Evolutionary conservation across 164 flowering plant genomes (phyloP).

Genomic region (Sedum album): DNA sequence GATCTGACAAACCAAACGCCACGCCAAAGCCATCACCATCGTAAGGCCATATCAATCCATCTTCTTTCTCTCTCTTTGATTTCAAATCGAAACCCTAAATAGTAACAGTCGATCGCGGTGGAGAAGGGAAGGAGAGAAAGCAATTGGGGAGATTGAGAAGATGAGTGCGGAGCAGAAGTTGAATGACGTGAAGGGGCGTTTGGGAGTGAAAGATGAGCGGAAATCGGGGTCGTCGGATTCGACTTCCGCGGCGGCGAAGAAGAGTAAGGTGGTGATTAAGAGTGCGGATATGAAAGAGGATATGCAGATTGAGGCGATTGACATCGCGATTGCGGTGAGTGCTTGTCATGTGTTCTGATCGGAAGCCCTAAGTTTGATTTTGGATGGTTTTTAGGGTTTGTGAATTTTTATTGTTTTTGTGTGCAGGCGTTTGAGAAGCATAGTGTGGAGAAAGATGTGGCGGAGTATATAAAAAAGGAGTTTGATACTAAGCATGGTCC

Average conservation of each 20-base stretch:
- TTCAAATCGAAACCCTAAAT: too few species aligned
- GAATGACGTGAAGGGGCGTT: background rate
- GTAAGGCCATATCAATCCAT: too few species aligned
- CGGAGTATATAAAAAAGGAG: constrained; percentile 91
- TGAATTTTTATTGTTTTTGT: background rate
- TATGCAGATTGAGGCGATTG: constrained; percentile 1
- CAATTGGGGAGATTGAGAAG: background rate
- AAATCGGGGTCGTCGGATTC: background rate
- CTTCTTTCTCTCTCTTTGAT: too few species aligned
- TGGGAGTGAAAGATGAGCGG: background rate
- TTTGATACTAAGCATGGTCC: constrained; percentile 90
- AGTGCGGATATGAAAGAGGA: background rate
- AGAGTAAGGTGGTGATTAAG: constrained; percentile 4
- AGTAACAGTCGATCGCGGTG: too few species aligned
- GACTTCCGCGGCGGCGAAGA: background rate
- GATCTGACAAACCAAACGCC: too few species aligned
- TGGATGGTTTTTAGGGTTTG: background rate
- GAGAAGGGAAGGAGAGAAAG: too few species aligned
- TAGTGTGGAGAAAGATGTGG: constrained; percentile 87
- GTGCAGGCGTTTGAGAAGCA: constrained; percentile 13
- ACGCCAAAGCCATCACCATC: too few species aligned
- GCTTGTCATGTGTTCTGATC: background rate
- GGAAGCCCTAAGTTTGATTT: background rate
- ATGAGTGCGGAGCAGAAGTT: background rate
- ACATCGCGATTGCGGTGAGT: background rate